Base-by-base conservation (phyloP, 495 filamentous ascomycete genomes). In the Aspergillus nanangensis region DNA sequence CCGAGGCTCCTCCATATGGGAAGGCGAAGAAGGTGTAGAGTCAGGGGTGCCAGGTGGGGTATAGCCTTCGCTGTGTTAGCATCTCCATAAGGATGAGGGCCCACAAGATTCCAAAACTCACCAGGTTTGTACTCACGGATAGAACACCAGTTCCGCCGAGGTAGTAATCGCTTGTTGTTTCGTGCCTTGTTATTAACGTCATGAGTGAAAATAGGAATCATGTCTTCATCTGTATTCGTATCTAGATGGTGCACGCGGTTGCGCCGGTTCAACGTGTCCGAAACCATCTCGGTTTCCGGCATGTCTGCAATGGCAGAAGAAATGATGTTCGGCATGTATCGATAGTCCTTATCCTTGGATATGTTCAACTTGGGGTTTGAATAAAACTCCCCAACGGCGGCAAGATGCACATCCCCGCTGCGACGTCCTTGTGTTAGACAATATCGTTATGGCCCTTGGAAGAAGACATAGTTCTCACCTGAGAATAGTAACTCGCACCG, bases 291-390 rank as follows among this genome's bases (percentile, higher is more conserved):
- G 0, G 94, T 87, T 32, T 91, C 90, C 8, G 93, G 94, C 15
- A 85, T 81, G 61, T 97, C 95, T 46, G 90, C 94, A 55, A 95
- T 87, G 34, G 90, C 89, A 0, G 91, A 96, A 1, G 88, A 91
- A 47, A 97, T 83, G 46, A 98, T 67, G 50, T 86, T 86, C 14
- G 85, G 86, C 80, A 97, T 97, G 61, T 98, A 98, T 45, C 93
- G 81, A 65, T 89, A 88, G 63, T 98, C 93, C 33, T 79, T 77
- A 61, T 96, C 87, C 51, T 89, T 90, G 13, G 86, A 67, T 32
- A 96, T 69, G 18, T 80, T 75, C 24, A 93, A 70, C 52, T 84
- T 86, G 2, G 87, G 82, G 52, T 90, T 94, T 1, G 89, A 91
- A 63, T 90, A 96, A 73, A 98, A 96, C 52, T 94, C 88, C 2